These are phyloP conservation scores for Lactarius evosmus DNA, from an alignment of 768 basidiomycete species.

Conservation along the genomic window DNA sequence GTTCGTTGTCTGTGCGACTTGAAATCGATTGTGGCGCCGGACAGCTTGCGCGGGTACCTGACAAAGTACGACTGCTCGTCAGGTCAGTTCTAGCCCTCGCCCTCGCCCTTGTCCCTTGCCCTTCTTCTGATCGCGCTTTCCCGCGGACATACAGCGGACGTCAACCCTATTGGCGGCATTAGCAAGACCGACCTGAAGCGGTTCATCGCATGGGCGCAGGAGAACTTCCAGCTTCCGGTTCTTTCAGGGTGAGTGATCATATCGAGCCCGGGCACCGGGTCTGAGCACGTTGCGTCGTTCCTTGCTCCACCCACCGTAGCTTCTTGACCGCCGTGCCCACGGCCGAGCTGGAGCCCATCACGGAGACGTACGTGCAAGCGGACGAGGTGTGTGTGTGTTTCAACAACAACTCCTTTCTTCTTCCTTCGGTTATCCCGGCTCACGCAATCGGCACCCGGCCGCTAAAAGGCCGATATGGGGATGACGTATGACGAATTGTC, in stretches of 20 bases:
- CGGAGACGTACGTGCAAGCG: conserved; percentile 89
- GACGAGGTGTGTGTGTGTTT: conserved; percentile 67
- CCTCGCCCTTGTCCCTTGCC: not conserved
- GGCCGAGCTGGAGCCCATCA: conserved; percentile 94
- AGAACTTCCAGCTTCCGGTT: conserved; percentile 80
- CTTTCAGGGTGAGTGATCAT: conserved; percentile 58
- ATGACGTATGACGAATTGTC: conserved; percentile 99
- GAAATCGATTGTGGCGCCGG: not conserved
- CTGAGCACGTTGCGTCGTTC: not conserved
- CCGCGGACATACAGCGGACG: conserved; percentile 60
- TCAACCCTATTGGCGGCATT: conserved; percentile 98
- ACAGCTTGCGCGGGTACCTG: conserved; percentile 88
- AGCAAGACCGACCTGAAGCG: conserved; percentile 97
- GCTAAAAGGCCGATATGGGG: conserved; percentile 86
- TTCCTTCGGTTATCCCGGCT: conserved; percentile 4
- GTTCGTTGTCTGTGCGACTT: not conserved
- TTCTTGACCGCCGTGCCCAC: conserved; percentile 92
- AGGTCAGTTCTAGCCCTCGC: conserved; percentile 54
- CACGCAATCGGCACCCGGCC: not conserved
- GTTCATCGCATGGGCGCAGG: conserved; percentile 84
- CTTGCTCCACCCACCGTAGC: conserved; percentile 40
- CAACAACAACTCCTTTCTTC: too few species aligned
- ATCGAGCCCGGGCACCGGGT: conserved; percentile 3
- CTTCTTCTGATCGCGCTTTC: conserved; percentile 21
- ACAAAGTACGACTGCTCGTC: conserved; percentile 98